Base-by-base conservation (phyloP, 2,329 filamentous ascomycete genomes). In the Passalora sequoiae region DNA sequence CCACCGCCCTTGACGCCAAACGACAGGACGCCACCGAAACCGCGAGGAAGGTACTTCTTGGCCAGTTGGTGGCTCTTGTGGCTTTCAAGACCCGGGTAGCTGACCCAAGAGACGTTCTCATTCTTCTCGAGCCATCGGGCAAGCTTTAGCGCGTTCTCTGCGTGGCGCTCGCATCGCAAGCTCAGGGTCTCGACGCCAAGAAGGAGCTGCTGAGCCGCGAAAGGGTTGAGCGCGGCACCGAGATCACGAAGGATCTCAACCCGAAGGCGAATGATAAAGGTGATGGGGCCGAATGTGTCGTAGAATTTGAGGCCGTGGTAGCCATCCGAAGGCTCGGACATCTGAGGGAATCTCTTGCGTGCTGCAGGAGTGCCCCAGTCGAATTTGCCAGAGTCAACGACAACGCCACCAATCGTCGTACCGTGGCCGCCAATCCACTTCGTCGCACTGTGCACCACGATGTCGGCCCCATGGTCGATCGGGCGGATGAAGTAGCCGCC, bases 341-440 rank as follows among this genome's bases (percentile, higher is more conserved):
- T 89, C 66, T 96, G 87, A 1, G 91, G 91, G 75, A 97, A 97
- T 15, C 89, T 83, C 53, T 65, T 64, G 41, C 63, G 54, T 6
- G 63, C 62, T 6, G 54, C 84, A 64, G 95, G 70, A 68, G 84
- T 84, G 57, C 85, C 87, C 89, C 91, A 97, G 73, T 94, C 84
- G 64, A 96, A 97, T 65, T 88, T 92, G 59, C 89, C 89, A 54
- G 83, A 80, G 70, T 96, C 89, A 52, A 96, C 74, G 24, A 96
- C 77, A 31, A 95, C 77, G 49, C 89, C 89, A 45, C 77, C 89
- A 54, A 96, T 86, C 19, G 89, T 95, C 29, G 89, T 63, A 49
- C 89, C 91, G 67, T 97, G 91, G 30, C 89, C 89, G 44, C 89
- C 89, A 51, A 97, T 96, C 89, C 89, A 96, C 69, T 96, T 96